Base-by-base conservation (phyloP, 2,329 filamentous ascomycete genomes). In the Penicillium concentricum region DNA sequence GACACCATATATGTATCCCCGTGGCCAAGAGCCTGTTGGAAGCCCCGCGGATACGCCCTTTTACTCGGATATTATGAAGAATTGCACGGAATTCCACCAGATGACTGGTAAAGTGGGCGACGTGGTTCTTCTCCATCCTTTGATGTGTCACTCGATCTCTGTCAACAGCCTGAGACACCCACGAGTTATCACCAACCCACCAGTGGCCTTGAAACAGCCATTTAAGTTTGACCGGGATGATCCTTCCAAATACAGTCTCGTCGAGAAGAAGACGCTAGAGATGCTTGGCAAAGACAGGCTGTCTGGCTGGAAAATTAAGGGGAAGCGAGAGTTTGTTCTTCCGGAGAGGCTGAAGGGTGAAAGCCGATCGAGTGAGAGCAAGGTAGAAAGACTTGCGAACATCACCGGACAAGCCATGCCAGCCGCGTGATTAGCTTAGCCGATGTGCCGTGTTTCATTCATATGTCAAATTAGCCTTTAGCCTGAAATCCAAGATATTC, bases 1-100 rank as follows among this genome's bases (percentile, higher is more conserved):
- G 20, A 83, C 81, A 24, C 86, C 87, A n/a, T 80, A 81, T 32
- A 88, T 89, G 85, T 78, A 78, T 22, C 82, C 84, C 0, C 76
- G 85, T 1, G 78, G 77, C 10, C 76, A 84, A 41, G 55, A 59
- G 28, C 46, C 56, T 22, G 56, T 53, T 12, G 51, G 20, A 22
- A 47, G 34, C n/a, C 64, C n/a, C 44, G 57, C 1, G 59, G 65
- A 45, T 54, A 63, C 47, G 1, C 35, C 54, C 2, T 68, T 67
- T 72, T 83, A 80, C 69, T 69, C 70, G 37, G 61, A 69, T 20
- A 60, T 81, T 2, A 73, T 72, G 69, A 43, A 69, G 60, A 46
- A 69, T 63, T 75, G 77, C 46, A 64, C 70, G 10, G 72, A 76
- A 3, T 83, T 84, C 59, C 73, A 78, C 34, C 81, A 84, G 62